Evolutionary conservation across 257 asterid species (phyloP), one percentile per base, ranked within the genome.

Genomic region (Petrea volubilis): DNA sequence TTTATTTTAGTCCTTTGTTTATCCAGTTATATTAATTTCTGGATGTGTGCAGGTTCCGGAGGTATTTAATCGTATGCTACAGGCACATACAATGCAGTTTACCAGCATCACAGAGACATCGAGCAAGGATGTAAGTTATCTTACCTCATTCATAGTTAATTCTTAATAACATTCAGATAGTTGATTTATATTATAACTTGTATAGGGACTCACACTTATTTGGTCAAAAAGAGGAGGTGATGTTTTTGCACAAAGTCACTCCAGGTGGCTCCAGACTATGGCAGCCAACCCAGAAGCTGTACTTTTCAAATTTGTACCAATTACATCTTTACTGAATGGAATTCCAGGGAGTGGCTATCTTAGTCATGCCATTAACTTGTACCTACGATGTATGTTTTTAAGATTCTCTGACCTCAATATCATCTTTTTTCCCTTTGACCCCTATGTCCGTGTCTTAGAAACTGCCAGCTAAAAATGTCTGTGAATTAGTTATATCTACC

Each of bases 141-240:
- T 59, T 20, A 60, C 21, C 60, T 24, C 34, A 66, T 55, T 52
- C 75, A 72, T 74, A 11, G 55, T 73, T n/a, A 23, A 41, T 71
- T 14, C 50, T 34, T 7, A 29, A 25, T 55, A 66, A 52, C 31
- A 63, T 60, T 53, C 24, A 33, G 71, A 9, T 57, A 27, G 51
- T 68, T 72, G 64, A 77, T 71, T 74, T 36, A 72, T 72, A 52
- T 41, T 51, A 43, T 74, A 31, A 61, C 75, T 28, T 77, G 73
- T 71, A 52, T 84, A 95, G 99, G 98, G 98, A 46, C 96, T 95
- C 50, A 92, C 99, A 6, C 86, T 95, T 52, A 90, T 95, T 80
- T 95, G 98, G 98, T 92, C 98, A 68, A 95, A 92, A 89, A 85
- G 99, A 83, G 99, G 99, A 52, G 99, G 99, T 40, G 96, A 95